A percentile compares a stretch with the other conserved stretches of the same genome.
Conservation (phyloP, 805 yeast species). For the Starmerella riodocensis region DNA sequence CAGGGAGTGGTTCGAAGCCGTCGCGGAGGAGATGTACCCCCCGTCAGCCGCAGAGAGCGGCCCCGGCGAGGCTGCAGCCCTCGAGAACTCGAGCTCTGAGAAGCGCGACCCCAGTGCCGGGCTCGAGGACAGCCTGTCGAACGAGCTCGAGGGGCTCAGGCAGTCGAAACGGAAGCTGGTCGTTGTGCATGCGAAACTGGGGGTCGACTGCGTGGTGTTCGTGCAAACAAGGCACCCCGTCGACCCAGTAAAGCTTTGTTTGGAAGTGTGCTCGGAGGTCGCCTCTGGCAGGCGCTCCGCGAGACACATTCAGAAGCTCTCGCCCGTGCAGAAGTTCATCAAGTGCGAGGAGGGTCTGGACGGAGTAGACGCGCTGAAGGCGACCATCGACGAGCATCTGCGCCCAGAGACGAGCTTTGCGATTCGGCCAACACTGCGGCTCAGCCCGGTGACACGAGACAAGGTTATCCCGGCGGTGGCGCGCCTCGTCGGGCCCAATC, state of each 20-base stretch:
- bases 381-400: constrained; percentile 56
- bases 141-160: constrained; percentile 49
- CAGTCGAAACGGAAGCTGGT: constrained; percentile 24
- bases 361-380: constrained; percentile 46
- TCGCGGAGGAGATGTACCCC: constrained; percentile 28
- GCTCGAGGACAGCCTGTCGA: constrained; percentile 63
- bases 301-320: constrained; percentile 54
- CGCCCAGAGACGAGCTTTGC: constrained; percentile 54
- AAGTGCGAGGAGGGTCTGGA: constrained; percentile 44
- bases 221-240: constrained; percentile 69
- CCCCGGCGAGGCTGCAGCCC: constrained; percentile 32
- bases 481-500: constrained; percentile 55
- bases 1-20: constrained; percentile 21
- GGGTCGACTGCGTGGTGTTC: constrained; percentile 48
- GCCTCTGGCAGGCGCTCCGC: constrained; percentile 30
- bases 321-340: constrained; percentile 68
- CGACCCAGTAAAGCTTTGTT: constrained; percentile 61
- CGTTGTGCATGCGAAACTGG: constrained; percentile 22
- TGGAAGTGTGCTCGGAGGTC: constrained; percentile 49
- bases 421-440: constrained; percentile 63
- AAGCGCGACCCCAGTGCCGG: constrained; percentile 19
- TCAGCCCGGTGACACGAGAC: constrained; percentile 54
- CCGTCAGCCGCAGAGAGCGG: background rate
- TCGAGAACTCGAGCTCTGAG: background rate
- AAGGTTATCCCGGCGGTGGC: constrained; percentile 67